Conservation (phyloP, 768 basidiomycete species). For the Termitomyces sp. region DNA sequence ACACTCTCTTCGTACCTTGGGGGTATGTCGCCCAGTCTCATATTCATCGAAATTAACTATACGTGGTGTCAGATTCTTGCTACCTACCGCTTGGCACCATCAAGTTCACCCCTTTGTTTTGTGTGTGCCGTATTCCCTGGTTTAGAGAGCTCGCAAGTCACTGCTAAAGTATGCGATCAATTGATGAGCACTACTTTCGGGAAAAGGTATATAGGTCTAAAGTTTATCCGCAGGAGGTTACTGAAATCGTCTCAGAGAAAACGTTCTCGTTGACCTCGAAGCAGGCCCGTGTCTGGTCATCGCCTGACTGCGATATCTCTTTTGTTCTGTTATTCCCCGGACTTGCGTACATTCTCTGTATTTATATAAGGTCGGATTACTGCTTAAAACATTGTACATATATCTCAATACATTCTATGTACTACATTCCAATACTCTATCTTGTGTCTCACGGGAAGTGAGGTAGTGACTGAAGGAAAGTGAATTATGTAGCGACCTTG, state of each 20-base stretch:
- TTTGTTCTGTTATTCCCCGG: background rate
- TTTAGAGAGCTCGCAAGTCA: slow-evolving; percentile 33
- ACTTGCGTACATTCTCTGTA: slow-evolving; percentile 5
- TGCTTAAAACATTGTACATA: slow-evolving; percentile 3
- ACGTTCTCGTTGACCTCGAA: slow-evolving; percentile 39
- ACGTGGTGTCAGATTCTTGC: slow-evolving; percentile 42
- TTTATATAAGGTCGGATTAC: slow-evolving; percentile 5
- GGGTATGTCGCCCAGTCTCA: slow-evolving; percentile 34
- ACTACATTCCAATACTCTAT: background rate
- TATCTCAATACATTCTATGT: background rate
- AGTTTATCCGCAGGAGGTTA: background rate
- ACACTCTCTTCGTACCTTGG: slow-evolving; percentile 51
- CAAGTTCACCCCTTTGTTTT: slow-evolving; percentile 53
- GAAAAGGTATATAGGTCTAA: slow-evolving; percentile 26
- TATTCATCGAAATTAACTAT: background rate
- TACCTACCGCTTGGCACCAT: slow-evolving; percentile 58
- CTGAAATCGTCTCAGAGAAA: slow-evolving; percentile 1
- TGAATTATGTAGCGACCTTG: background rate
- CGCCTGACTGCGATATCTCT: slow-evolving; percentile 26
- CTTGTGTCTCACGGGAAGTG: background rate
- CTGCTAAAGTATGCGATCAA: slow-evolving; percentile 35
- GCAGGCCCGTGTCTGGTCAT: slow-evolving; percentile 51
- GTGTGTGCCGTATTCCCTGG: slow-evolving; percentile 47
- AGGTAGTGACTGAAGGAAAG: background rate
- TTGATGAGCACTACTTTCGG: slow-evolving; percentile 37